These are phyloP conservation scores for Aurifilum marmelostoma DNA, from an alignment of 2,329 filamentous ascomycete genomes.

Conservation along the genomic window DNA sequence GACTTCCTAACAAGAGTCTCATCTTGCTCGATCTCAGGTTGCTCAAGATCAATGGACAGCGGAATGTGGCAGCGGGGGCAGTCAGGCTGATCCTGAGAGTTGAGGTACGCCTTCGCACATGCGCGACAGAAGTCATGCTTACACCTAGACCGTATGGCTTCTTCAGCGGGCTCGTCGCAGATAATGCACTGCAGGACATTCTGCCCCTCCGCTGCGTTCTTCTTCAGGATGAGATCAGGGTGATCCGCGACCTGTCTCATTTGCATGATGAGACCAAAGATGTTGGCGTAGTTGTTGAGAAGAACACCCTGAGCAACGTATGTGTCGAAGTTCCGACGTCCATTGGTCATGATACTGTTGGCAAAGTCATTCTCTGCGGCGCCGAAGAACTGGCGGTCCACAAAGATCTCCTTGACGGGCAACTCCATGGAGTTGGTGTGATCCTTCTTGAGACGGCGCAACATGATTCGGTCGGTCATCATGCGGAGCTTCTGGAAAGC, in stretches of 20 bases:
- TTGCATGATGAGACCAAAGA: constrained; percentile 98
- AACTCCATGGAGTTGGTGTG: constrained; percentile 95
- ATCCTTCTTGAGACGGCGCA: constrained; percentile 91
- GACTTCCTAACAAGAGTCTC: constrained; percentile 86
- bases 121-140: constrained; percentile 89
- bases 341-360: constrained; percentile 91
- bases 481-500: constrained; percentile 84
- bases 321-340: constrained; percentile 87
- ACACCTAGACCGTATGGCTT: constrained; percentile 89
- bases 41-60: constrained; percentile 88
- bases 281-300: constrained; percentile 97
- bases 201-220: constrained; percentile 81
- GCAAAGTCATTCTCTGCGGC: constrained; percentile 97
- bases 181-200: constrained; percentile 92
- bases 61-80: constrained; percentile 93
- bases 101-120: constrained; percentile 79
- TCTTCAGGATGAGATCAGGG: constrained; percentile 90
- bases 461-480: constrained; percentile 92
- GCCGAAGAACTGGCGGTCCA: constrained; percentile 95
- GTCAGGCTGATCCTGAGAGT: constrained; percentile 74
- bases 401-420: constrained; percentile 88
- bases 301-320: constrained; percentile 94
- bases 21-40: constrained; percentile 93
- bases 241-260: constrained; percentile 98
- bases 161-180: constrained; percentile 94